These are phyloP conservation scores for Nakazawaea populi DNA, from an alignment of 805 yeast genomes.

Conservation along the genomic window DNA sequence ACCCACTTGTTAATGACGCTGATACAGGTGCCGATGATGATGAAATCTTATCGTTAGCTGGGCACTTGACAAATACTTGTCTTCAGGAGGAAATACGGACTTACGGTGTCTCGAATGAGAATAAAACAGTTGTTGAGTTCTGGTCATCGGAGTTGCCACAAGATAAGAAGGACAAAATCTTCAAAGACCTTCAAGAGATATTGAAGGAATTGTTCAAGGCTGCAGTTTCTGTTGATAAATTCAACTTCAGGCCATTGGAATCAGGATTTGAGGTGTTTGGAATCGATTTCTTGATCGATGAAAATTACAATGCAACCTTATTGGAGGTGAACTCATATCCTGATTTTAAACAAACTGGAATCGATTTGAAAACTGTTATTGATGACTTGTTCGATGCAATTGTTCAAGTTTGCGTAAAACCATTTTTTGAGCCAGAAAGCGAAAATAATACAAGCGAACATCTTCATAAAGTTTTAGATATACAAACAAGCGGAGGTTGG, in stretches of 20 bases:
- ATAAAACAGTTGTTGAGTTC: constrained; percentile 55
- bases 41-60: constrained; percentile 41
- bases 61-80: constrained; percentile 94
- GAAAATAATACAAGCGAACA: constrained; percentile 10
- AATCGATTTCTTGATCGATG: constrained; percentile 75
- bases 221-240: constrained; percentile 71
- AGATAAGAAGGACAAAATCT: constrained; percentile 34
- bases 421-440: constrained; percentile 30
- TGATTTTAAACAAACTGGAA: constrained; percentile 95
- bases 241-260: constrained; percentile 75
- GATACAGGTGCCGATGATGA: constrained; percentile 19
- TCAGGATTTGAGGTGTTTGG: constrained; percentile 89
- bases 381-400: constrained; percentile 59
- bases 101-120: constrained; percentile 22
- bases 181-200: constrained; percentile 50
- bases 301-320: constrained; percentile 46
- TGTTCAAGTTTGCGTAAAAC: constrained; percentile 41
- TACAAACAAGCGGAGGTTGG: constrained; percentile 11
- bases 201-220: constrained; percentile 73
- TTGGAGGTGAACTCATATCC: constrained; percentile 93
- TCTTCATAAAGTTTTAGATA: constrained; percentile 34
- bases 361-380: constrained; percentile 58
- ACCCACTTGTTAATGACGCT: constrained; percentile 18
- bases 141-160: constrained; percentile 38
- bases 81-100: constrained; percentile 50